Evolutionary conservation across 768 basidiomycete species (phyloP), one percentile per base, ranked within the genome.

Genomic region (Tulasnella sp.): DNA sequence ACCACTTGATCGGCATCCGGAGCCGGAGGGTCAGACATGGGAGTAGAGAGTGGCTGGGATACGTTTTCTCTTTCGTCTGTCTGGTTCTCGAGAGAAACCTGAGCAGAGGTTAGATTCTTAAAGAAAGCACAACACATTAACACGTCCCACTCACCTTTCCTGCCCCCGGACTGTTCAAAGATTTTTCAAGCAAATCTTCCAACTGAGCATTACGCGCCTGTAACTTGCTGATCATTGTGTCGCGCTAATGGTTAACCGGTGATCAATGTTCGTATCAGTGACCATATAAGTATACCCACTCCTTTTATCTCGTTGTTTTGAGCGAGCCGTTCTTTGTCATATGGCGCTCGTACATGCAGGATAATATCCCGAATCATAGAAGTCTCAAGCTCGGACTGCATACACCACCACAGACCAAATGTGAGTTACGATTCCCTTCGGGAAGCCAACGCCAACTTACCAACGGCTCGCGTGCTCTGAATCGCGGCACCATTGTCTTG

Each of bases 1-100:
- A 74, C 73, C 18, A 46, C 73, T 46, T 41, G 31, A 46, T 74
- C 73, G 73, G 40, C 73, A 40, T 74, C 73, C 37, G 73, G 73
- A 24, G 20, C 73, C 9, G 73, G 73, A 24, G 73, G 73, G 40
- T 74, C 73, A 9, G 73, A 40, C 16, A 40, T 74, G 73, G 73
- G 12, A n/a, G 34, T 24, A 18, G 20, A 18, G 20, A 64, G 31
- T 28, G 60, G n/a, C 24, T 64, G 60, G 28, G n/a, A 64, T 12
- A 9, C 60, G 31, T 28, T 24, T 31, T 28, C 31, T 24, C 12
- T 64, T 64, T 28, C 60, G 24, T 28, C 24, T 6, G 22, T 11
- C 24, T 24, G 9, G 31, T 31, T 64, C n/a, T 64, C 12, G n/a
- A 24, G 60, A 28, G 60, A 6, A 42, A 74, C 37, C 73, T 41